Evolutionary conservation across 1,139 yeast species (phyloP).

Genomic region (Arxiozyma slooffiae): DNA sequence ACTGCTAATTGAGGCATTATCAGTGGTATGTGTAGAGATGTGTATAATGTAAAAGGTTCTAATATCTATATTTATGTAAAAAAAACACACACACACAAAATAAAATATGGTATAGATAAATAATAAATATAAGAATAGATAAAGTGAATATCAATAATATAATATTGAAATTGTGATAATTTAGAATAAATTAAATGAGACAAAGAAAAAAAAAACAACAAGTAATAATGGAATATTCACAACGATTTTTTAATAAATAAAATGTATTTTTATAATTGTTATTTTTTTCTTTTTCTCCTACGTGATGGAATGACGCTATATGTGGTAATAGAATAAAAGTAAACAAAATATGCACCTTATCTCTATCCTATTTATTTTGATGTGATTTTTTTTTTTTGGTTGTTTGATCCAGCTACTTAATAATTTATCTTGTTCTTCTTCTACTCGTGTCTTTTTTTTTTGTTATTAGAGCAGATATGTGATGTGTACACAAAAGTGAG

Average conservation of each 20-base stretch:
- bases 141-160: background rate
- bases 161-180: background rate
- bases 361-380: background rate
- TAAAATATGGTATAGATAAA: background rate
- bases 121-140: background rate
- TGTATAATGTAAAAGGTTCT: background rate
- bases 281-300: background rate
- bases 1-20: constrained; percentile 8
- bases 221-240: background rate
- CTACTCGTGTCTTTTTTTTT: background rate
- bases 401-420: background rate
- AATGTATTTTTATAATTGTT: background rate
- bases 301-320: background rate
- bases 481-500: background rate
- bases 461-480: background rate
- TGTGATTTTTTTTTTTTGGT: background rate
- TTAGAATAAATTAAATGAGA: background rate
- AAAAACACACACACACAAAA: too few species aligned
- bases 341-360: background rate
- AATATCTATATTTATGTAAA: background rate
- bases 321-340: background rate
- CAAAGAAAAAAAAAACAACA: too few species aligned
- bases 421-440: too few species aligned
- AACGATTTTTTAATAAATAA: background rate
- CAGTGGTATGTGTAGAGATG: background rate